Base-by-base conservation (phyloP, 2,329 filamentous ascomycete species). In the Epichloe coenophiala region DNA sequence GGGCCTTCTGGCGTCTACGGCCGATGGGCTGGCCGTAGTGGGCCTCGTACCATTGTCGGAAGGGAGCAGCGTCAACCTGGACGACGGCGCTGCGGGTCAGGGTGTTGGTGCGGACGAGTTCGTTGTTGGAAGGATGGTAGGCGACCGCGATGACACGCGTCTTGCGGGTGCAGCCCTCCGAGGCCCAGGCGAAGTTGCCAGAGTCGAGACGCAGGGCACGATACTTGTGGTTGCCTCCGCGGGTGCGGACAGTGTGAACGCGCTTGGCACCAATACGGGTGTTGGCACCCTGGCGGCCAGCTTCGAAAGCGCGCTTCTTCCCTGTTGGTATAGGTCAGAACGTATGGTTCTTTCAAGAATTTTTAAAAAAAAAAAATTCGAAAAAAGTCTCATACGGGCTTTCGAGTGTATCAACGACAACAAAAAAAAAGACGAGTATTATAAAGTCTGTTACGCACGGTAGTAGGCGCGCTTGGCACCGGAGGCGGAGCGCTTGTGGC, bases 111-210 rank as follows among this genome's bases (percentile, higher is more conserved):
- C 93, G 93, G 80, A 98, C 90, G 65, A 98, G 83, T 80, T 98
- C 93, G 88, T 98, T 98, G 90, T 98, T 98, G 73, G 91, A 96
- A 58, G 93, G 94, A 78, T 98, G 94, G 87, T 89, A 98, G 71
- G 84, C 86, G 76, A 98, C 94, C 68, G 80, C 89, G 73, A 98
- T 96, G 73, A 98, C 87, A 80, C 94, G 93, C 75, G 88, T 89
- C 85, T 98, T 98, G 84, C 93, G 91, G 76, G 91, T 87, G 75
- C 89, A 80, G 69, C 91, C 90, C 82, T 98, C 93, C 61, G 89
- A 96, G 68, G 88, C 91, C 93, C 93, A 98, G 67, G 90, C 90
- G 77, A 97, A 98, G 85, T 98, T 98, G 72, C 93, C 93, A 61
- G 88, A 84, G 72, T 98, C 93, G 77, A 98, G 87, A 76, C 93